Conservation (phyloP, 1,139 yeast species). For the Geotrichum restrictum region DNA sequence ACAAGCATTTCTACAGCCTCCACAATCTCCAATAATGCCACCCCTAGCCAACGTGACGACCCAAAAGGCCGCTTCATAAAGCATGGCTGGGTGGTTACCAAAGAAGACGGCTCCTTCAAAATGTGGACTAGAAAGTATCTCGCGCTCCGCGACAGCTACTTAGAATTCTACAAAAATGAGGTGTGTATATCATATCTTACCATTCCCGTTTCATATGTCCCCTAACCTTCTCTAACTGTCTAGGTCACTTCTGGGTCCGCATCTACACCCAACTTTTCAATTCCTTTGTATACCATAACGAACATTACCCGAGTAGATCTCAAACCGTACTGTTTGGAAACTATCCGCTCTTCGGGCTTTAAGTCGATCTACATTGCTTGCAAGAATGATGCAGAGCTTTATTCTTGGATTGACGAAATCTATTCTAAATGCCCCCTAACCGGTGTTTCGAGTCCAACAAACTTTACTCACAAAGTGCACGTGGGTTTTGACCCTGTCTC, state of each 20-base stretch:
- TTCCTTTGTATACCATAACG: slow-evolving; percentile 55
- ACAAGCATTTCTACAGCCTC: slow-evolving; percentile 16
- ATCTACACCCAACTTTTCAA: slow-evolving; percentile 43
- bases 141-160: slow-evolving; percentile 67
- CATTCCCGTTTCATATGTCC: slow-evolving; percentile 4
- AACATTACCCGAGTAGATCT: slow-evolving; percentile 61
- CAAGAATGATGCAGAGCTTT: slow-evolving; percentile 73
- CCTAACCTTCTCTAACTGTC: background rate
- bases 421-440: slow-evolving; percentile 80
- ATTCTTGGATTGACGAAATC: slow-evolving; percentile 89
- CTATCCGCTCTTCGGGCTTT: slow-evolving; percentile 50
- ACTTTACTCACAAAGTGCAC: slow-evolving; percentile 46
- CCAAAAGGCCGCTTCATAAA: slow-evolving; percentile 26
- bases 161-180: slow-evolving; percentile 64
- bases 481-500: slow-evolving; percentile 46
- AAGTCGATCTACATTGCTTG: slow-evolving; percentile 72
- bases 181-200: slow-evolving; percentile 27
- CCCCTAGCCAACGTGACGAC: slow-evolving; percentile 15
- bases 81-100: slow-evolving; percentile 85
- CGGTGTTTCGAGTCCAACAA: slow-evolving; percentile 53
- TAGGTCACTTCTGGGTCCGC: slow-evolving; percentile 14
- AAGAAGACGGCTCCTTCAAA: slow-evolving; percentile 74
- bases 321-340: slow-evolving; percentile 71
- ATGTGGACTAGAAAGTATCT: slow-evolving; percentile 89
- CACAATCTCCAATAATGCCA: slow-evolving; percentile 14